Conservation (phyloP, 306 rosid genomes). For the Gleditsia sinensis region DNA sequence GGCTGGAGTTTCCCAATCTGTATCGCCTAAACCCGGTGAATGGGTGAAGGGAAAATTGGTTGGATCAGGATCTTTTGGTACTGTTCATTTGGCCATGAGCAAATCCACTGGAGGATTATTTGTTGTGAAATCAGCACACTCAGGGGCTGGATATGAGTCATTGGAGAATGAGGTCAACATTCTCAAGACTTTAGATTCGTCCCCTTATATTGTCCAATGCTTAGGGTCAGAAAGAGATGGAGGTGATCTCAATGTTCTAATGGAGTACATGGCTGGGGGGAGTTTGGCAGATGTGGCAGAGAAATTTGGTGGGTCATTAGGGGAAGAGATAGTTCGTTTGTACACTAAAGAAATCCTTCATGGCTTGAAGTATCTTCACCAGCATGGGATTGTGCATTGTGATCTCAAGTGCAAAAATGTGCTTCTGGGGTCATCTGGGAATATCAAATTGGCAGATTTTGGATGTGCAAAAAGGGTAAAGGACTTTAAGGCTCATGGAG, state of each 20-base stretch:
- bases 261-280: constrained; percentile 75
- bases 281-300: constrained; percentile 57
- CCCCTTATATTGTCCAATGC: constrained; percentile 51
- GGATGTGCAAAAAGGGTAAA: constrained; percentile 54
- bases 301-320: constrained; percentile 62
- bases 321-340: constrained; percentile 56
- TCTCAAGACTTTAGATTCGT: constrained; percentile 39
- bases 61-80: constrained; percentile 66
- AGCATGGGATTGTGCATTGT: constrained; percentile 55
- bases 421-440: constrained; percentile 60
- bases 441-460: constrained; percentile 67
- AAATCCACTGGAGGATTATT: constrained; percentile 57
- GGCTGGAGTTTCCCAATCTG: constrained; percentile 28
- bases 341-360: constrained; percentile 59
- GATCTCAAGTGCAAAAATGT: constrained; percentile 71
- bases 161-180: constrained; percentile 52
- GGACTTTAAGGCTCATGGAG: not conserved
- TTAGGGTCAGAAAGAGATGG: constrained; percentile 47
- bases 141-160: constrained; percentile 36
- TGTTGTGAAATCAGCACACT: constrained; percentile 56
- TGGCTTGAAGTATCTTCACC: constrained; percentile 54
- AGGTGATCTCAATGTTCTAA: constrained; percentile 44
- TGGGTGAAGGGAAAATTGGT: constrained; percentile 69
- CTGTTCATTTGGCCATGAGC: constrained; percentile 64
- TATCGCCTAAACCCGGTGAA: constrained; percentile 29